Percentiles rank a stretch among this genome's conserved stretches.
Conservation (phyloP, 2,329 filamentous ascomycete genomes). For the Zasmidium angulare region DNA sequence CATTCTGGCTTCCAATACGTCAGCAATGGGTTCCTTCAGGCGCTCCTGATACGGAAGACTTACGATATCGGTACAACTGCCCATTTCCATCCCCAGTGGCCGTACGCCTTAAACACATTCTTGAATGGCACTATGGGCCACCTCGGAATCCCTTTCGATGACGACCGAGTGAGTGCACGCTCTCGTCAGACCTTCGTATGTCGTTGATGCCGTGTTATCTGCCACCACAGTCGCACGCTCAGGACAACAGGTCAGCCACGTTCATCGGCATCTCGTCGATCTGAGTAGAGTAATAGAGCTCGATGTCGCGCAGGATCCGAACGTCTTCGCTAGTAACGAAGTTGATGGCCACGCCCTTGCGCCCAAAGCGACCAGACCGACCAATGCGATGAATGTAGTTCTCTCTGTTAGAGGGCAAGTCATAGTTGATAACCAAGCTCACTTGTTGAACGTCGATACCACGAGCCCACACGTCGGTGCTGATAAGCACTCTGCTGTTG, state of each 20-base stretch:
- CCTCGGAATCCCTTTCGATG: not conserved
- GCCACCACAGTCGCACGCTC: not conserved
- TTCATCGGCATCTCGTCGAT: slow-evolving; percentile 99
- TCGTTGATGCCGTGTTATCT: not conserved
- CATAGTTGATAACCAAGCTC: slow-evolving; percentile 97
- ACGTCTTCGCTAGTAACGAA: slow-evolving; percentile 99
- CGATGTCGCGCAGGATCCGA: slow-evolving; percentile 93
- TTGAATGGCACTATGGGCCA: not conserved
- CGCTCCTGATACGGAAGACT: slow-evolving; percentile 11
- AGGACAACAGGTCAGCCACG: slow-evolving; percentile 41
- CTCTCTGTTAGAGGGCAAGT: slow-evolving; percentile 95
- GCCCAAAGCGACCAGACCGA: slow-evolving; percentile 88
- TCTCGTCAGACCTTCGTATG: no score
- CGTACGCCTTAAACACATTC: slow-evolving; percentile 24
- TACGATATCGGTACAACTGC: slow-evolving; percentile 29
- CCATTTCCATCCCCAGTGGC: slow-evolving; percentile 37
- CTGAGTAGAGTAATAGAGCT: slow-evolving; percentile 95
- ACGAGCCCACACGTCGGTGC: slow-evolving; percentile 95
- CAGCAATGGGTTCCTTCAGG: not conserved
- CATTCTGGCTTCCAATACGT: not conserved
- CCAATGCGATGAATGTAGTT: slow-evolving; percentile 99
- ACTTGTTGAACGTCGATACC: slow-evolving; percentile 99
- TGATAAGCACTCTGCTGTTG: slow-evolving; percentile 93
- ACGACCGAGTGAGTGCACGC: no score
- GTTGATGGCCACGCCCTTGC: slow-evolving; percentile 99